A percentile compares a stretch with the other conserved stretches of the same genome.
Evolutionary conservation across 2,329 filamentous ascomycete species (phyloP).

Genomic region (Phyllosticta paracitricarpa): DNA sequence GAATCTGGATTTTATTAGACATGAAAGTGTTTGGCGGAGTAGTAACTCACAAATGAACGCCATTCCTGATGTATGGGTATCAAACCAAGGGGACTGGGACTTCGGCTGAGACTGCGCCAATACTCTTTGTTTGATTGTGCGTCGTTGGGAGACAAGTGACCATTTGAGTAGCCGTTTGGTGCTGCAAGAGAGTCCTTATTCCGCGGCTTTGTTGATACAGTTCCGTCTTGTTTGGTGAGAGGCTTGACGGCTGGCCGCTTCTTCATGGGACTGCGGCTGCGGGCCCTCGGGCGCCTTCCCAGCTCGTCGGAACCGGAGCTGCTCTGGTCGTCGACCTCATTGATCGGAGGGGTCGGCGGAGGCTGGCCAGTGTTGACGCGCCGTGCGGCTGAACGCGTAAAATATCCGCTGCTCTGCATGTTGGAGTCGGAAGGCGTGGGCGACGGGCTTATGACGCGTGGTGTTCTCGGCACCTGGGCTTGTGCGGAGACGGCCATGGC

Average conservation of each 20-base stretch:
- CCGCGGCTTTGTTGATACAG: slow-evolving; percentile 17
- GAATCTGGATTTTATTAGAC: slow-evolving; percentile 36
- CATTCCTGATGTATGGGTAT: slow-evolving; percentile 94
- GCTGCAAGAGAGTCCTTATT: slow-evolving; percentile 32
- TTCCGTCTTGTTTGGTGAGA: slow-evolving; percentile 23
- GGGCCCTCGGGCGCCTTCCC: slow-evolving; percentile 52
- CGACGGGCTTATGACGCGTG: slow-evolving; percentile 82
- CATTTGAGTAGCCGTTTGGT: slow-evolving; percentile 44
- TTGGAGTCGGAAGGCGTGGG: slow-evolving; percentile 58
- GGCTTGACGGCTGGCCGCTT: background rate
- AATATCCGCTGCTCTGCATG: slow-evolving; percentile 42
- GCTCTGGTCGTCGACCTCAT: slow-evolving; percentile 46
- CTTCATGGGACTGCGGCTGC: slow-evolving; percentile 57
- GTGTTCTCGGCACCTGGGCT: slow-evolving; percentile 61
- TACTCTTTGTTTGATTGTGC: slow-evolving; percentile 52
- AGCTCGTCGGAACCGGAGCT: slow-evolving; percentile 42
- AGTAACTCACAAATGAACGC: slow-evolving; percentile 60
- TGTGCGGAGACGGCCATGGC: slow-evolving; percentile 39
- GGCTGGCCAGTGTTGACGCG: slow-evolving; percentile 44
- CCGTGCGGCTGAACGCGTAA: slow-evolving; percentile 64
- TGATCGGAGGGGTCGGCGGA: slow-evolving; percentile 49
- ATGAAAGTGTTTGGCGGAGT: background rate
- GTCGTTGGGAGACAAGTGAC: slow-evolving; percentile 58
- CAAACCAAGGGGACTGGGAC: slow-evolving; percentile 82
- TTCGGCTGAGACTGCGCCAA: slow-evolving; percentile 83